Base-by-base conservation (phyloP, 176 grass and related monocot species). In the Aegilops umbellulata region DNA sequence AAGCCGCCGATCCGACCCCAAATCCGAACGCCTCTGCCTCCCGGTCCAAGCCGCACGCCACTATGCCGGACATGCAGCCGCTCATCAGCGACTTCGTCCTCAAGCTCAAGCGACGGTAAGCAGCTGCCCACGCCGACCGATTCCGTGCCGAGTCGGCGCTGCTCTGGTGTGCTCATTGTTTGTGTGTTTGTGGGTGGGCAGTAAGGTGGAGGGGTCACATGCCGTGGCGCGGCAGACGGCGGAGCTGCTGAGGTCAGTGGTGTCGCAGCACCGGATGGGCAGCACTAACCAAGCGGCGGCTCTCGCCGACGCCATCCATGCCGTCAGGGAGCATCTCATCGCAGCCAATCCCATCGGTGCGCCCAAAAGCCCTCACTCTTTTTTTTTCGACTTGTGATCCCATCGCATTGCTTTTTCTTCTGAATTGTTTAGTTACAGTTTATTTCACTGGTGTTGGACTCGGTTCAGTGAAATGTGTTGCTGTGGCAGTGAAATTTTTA, bases 121-220 rank as follows among this genome's bases (percentile, higher is more conserved):
- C 20, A 74, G 22, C 31, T 49, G 3, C 7, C 63, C 36, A 2
- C n/a, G 31, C 25, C 15, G 1, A 42, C 25, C 23, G 20, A 13
- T 41, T 65, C 20, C 20, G 4, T 65, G 69, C 69, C 7, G 25
- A 44, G n/a, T 61, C 36, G n/a, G 31, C 34, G 13, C 34, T 46
- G 8, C 27, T 84, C 66, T 42, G 63, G 41, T 77, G 63, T 62
- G 46, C 77, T 89, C 61, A 42, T 49, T 58, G 17, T 2, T 31
- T 30, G 35, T 32, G 15, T 65, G 8, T 60, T 15, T 83, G 49
- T 77, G n/a, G 74, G 55, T 66, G 82, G 10, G 25, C 77, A 96
- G 97, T 23, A 96, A 89, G 79, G 91, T 99, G 79, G 97, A 99
- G 74, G 97, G 97, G 13, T 96, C 97, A 15, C 94, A 93, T 20